Percentiles rank a stretch among this genome's conserved stretches.
Conservation (phyloP, 2,329 filamentous ascomycete genomes). For the Fusarium compactum region DNA sequence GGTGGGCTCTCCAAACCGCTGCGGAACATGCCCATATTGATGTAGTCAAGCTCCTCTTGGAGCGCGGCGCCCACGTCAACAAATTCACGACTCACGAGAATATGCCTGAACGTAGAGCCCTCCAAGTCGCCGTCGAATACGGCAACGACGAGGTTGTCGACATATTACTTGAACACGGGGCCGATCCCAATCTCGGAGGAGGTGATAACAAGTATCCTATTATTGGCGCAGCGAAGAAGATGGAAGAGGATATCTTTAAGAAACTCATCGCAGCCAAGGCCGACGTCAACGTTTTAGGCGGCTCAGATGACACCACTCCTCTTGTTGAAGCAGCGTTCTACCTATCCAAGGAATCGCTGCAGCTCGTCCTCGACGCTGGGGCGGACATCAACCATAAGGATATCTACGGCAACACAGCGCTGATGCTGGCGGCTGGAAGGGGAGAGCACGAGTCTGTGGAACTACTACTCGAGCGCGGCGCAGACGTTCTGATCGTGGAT, state of each 20-base stretch:
- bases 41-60: slow-evolving; percentile 52
- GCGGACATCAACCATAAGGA: slow-evolving; percentile 55
- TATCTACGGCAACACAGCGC: slow-evolving; percentile 53
- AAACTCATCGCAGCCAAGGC: slow-evolving; percentile 53
- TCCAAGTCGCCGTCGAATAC: slow-evolving; percentile 56
- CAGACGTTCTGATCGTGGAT: slow-evolving; percentile 21
- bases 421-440: slow-evolving; percentile 52
- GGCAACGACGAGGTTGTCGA: slow-evolving; percentile 53
- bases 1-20: slow-evolving; percentile 56
- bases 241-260: slow-evolving; percentile 53
- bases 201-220: slow-evolving; percentile 52
- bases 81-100: slow-evolving; percentile 45
- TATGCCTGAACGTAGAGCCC: slow-evolving; percentile 52
- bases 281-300: slow-evolving; percentile 53
- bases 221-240: slow-evolving; percentile 52
- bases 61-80: slow-evolving; percentile 53
- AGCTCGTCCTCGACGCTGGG: slow-evolving; percentile 51
- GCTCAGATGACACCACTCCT: slow-evolving; percentile 51
- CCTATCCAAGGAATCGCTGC: slow-evolving; percentile 50
- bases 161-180: slow-evolving; percentile 53
- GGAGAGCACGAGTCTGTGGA: slow-evolving; percentile 44
- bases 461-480: slow-evolving; percentile 26
- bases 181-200: slow-evolving; percentile 54
- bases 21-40: slow-evolving; percentile 52
- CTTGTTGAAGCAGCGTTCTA: slow-evolving; percentile 54